Evolutionary conservation across 116 monocot genomes (phyloP), one percentile per base, ranked within the genome.

Genomic region (Phalaenopsis hybrid): DNA sequence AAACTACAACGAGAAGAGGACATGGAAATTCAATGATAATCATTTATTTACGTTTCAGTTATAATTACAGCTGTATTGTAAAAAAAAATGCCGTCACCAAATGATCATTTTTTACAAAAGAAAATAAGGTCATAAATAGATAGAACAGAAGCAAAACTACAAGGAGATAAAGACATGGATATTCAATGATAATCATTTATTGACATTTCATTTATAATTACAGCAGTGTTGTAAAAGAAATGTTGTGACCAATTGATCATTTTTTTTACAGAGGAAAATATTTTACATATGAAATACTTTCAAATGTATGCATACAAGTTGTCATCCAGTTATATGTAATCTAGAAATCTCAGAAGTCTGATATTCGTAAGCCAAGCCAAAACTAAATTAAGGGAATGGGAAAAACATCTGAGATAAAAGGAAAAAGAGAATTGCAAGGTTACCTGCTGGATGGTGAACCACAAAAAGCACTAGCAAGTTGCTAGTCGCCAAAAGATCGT

Each of bases 401-500:
- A 37, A 37, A 72, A 34, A 13, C 72, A 72, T 34, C 37, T 72
- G 34, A 31, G 34, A 72, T 72, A 72, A 37, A 72, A 34, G 72
- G 37, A 72, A 31, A 37, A 72, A 37, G 37, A 72, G 28, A 77
- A 12, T 77, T 51, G 51, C 77, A 77, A 77, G 50, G 25, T 28
- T 11, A 77, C 41, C 44, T 51, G 49, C 44, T 18, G 44, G 18
- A 20, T 75, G 45, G 44, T 75, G 33, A 44, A 28, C 76, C 81
- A 82, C 43, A 76, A 43, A 65, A 74, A 74, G 74, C 75, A 82
- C 44, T 61, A 81, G 34, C 75, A 72, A 81, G 49, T 55, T 28
- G 20, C 34, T 31, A 9, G n/a, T 80, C 48, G 52, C 44, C 70
- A 75, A 73, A 74, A 67, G 65, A 84, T 57, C 46, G 74, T 75